These are phyloP conservation scores for Conticribra weissflogii DNA, from an alignment of 108 stramenopile species.

Conservation along the genomic window DNA sequence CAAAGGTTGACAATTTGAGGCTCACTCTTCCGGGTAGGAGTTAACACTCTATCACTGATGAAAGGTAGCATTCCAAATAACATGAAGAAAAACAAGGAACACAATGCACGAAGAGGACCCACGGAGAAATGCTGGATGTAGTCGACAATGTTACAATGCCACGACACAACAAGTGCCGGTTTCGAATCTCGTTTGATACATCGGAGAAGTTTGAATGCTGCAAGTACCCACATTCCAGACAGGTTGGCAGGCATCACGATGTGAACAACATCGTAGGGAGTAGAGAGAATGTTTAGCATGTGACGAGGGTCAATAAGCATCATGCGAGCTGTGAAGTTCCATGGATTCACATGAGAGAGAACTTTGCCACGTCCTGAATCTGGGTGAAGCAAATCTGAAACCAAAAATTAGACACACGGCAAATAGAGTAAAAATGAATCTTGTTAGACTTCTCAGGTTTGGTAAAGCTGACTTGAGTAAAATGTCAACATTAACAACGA, in stretches of 20 bases:
- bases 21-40: conserved; percentile 52
- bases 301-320: conserved; percentile 48
- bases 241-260: conserved; percentile 58
- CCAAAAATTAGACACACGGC: too few species aligned
- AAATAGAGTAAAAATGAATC: too few species aligned
- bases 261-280: conserved; percentile 52
- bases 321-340: conserved; percentile 60
- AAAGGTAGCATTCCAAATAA: conserved; percentile 48
- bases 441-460: too few species aligned
- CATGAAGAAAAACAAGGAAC: conserved; percentile 34
- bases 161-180: conserved; percentile 54
- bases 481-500: too few species aligned
- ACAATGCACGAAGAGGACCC: conserved; percentile 29
- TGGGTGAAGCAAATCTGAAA: conserved; percentile 54
- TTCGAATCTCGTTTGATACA: conserved; percentile 35
- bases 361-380: conserved; percentile 33
- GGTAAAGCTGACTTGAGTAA: too few species aligned
- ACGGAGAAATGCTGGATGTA: conserved; percentile 48
- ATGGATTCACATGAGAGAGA: conserved; percentile 53
- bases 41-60: conserved; percentile 51
- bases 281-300: conserved; percentile 31
- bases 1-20: conserved; percentile 36
- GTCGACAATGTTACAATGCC: conserved; percentile 61
- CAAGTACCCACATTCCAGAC: conserved; percentile 53
- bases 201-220: conserved; percentile 45